A percentile compares a stretch with the other conserved stretches of the same genome.
Conservation (phyloP, 108 stramenopile genomes). For the Schizochytrium sp. region DNA sequence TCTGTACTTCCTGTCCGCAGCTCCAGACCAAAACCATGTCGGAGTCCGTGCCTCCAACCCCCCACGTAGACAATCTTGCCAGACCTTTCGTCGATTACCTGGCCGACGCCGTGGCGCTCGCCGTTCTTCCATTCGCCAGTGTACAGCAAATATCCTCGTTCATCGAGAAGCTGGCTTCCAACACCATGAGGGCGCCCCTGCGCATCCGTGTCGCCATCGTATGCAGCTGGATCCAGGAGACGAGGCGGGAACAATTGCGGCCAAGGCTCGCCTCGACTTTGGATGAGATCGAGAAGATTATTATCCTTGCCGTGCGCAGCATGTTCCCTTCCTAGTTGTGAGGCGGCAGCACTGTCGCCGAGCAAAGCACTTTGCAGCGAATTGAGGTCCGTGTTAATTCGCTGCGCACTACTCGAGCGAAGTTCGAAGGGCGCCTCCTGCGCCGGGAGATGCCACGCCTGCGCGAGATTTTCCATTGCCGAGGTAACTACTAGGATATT, state of each 20-base stretch:
- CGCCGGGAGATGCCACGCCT: background rate
- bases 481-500: background rate
- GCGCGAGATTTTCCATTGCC: background rate
- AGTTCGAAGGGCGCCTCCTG: background rate
- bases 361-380: background rate
- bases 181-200: background rate
- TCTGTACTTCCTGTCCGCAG: background rate
- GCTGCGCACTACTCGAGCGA: background rate
- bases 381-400: background rate
- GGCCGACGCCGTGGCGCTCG: background rate
- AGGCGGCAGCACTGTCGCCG: background rate
- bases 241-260: background rate
- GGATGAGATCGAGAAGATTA: background rate
- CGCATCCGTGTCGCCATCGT: background rate
- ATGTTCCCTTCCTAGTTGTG: background rate
- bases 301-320: background rate
- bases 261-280: background rate
- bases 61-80: background rate
- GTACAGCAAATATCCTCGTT: background rate
- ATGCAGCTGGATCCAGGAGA: background rate
- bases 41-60: background rate
- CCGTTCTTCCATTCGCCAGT: constrained; percentile 3
- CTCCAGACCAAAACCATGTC: background rate
- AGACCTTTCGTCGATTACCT: background rate
- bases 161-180: background rate